Evolutionary conservation across 805 yeast genomes (phyloP).

Genomic region (Candida endomychidarum): DNA sequence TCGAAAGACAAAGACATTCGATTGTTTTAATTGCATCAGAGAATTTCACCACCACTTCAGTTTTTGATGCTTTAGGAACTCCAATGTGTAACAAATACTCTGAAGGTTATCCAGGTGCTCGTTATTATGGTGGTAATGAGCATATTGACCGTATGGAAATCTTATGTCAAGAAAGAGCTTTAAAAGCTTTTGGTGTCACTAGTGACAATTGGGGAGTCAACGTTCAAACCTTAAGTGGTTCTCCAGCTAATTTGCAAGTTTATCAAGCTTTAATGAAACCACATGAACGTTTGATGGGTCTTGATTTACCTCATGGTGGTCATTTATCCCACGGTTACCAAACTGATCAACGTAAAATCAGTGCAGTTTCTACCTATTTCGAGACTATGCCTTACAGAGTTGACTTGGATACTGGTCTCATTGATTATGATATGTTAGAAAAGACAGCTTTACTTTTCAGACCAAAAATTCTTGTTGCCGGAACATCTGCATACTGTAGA

Average conservation of each 20-base stretch:
- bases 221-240: constrained; percentile 93
- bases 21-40: constrained; percentile 93
- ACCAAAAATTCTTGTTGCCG: constrained; percentile 94
- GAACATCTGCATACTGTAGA: constrained; percentile 95
- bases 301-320: constrained; percentile 98
- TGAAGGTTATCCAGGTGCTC: constrained; percentile 97
- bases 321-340: constrained; percentile 97
- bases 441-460: constrained; percentile 82
- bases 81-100: constrained; percentile 98
- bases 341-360: constrained; percentile 84
- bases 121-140: constrained; percentile 98
- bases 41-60: constrained; percentile 93
- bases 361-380: constrained; percentile 89
- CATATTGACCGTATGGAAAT: constrained; percentile 89
- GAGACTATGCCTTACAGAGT: constrained; percentile 98
- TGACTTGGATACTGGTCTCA: constrained; percentile 80
- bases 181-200: constrained; percentile 74
- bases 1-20: constrained; percentile 84
- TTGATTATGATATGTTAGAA: constrained; percentile 87
- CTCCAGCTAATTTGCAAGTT: constrained; percentile 93
- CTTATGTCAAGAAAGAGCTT: constrained; percentile 88
- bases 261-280: constrained; percentile 86
- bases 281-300: constrained; percentile 94
- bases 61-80: constrained; percentile 90
- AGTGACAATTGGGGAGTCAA: constrained; percentile 95